phyloP scores from a whole-genome alignment of 768 basidiomycete species.

The Pleurotus djamor region DNA sequence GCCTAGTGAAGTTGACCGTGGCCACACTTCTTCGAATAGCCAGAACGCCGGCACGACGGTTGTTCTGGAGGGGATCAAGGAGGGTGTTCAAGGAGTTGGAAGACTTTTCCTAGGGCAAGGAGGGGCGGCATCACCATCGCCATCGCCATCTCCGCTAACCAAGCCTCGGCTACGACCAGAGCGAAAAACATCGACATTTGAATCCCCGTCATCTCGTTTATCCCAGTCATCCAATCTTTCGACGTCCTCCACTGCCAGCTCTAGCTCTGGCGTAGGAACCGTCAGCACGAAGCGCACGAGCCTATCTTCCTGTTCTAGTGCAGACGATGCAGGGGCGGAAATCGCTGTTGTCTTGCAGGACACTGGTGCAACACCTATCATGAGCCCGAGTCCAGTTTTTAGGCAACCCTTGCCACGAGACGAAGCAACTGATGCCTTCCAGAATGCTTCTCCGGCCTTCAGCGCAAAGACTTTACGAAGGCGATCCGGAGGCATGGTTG shows the following conservation, averaged over 20 bases:
- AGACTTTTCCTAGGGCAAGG: slow-evolving; percentile 39
- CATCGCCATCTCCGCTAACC: slow-evolving; percentile 12
- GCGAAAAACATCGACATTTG: slow-evolving; percentile 4
- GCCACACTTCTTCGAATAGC: slow-evolving; percentile 16
- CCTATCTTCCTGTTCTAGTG: slow-evolving; percentile 13
- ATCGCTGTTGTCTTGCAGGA: slow-evolving; percentile 40
- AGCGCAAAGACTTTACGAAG: slow-evolving; percentile 16
- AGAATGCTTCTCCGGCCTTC: not conserved
- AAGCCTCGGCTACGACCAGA: slow-evolving; percentile 4
- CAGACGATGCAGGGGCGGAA: slow-evolving; percentile 21
- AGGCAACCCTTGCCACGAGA: slow-evolving; percentile 17
- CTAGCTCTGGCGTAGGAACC: slow-evolving; percentile 16
- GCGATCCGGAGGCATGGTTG: slow-evolving; percentile 17
- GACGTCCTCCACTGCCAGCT: slow-evolving; percentile 7
- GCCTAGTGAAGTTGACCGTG: slow-evolving; percentile 10
- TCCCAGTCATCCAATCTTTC: slow-evolving; percentile 2
- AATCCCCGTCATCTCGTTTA: slow-evolving; percentile 16
- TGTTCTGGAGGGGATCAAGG: slow-evolving; percentile 60
- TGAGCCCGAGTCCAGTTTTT: slow-evolving; percentile 49
- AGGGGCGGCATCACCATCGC: slow-evolving; percentile 11
- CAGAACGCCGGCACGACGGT: slow-evolving; percentile 18
- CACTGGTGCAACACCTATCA: slow-evolving; percentile 46
- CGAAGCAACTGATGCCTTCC: no score
- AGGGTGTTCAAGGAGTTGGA: slow-evolving; percentile 58
- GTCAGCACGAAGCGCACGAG: slow-evolving; percentile 11